A percentile compares a stretch with the other conserved stretches of the same genome.
These are phyloP conservation scores for Ceratobasidium sp. DNA, from an alignment of 1,284 basidiomycete genomes.

Conservation along the genomic window DNA sequence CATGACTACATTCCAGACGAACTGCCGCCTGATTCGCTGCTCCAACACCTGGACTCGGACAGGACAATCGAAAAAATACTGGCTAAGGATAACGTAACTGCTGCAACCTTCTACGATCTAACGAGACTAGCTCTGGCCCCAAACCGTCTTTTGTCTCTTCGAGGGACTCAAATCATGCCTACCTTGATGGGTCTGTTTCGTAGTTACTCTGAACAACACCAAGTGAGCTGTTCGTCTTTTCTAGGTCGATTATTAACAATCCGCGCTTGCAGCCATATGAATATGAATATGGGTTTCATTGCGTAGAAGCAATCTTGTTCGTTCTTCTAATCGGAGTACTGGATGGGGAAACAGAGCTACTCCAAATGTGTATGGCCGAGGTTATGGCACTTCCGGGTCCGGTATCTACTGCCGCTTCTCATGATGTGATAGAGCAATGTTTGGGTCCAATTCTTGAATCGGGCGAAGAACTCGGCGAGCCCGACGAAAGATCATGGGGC, in stretches of 20 bases:
- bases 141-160: background rate
- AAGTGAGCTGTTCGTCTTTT: background rate
- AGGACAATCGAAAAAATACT: background rate
- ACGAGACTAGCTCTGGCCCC: background rate
- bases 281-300: background rate
- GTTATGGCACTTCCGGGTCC: background rate
- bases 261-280: background rate
- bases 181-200: background rate
- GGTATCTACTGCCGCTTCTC: background rate
- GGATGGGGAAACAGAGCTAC: background rate
- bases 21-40: background rate
- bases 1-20: background rate
- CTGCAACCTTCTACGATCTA: background rate
- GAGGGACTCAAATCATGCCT: background rate
- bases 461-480: background rate
- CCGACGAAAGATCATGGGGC: background rate
- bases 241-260: background rate
- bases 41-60: background rate
- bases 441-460: background rate
- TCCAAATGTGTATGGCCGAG: background rate
- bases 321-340: background rate
- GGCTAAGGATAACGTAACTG: background rate
- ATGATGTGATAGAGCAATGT: background rate
- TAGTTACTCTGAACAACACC: background rate
- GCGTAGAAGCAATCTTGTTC: conserved; percentile 8